A percentile compares a stretch with the other conserved stretches of the same genome.
phyloP scores from a whole-genome alignment of 208 protist species.

The Wallacemonas rigidus region DNA sequence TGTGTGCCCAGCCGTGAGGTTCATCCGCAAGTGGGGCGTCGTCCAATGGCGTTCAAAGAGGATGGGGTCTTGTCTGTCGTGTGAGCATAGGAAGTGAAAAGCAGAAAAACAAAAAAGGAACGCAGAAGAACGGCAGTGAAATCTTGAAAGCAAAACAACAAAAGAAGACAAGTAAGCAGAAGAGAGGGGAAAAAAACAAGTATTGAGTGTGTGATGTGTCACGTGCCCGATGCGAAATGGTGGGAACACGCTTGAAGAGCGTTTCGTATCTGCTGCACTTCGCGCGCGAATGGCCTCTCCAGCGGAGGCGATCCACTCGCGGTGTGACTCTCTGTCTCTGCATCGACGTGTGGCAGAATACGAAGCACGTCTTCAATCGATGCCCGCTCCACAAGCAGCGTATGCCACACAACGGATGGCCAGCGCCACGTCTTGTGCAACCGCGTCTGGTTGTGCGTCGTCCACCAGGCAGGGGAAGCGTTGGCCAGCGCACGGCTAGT shows the following conservation, averaged over 20 bases:
- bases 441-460: neutral
- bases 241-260: neutral
- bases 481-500: no score
- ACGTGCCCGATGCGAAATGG: neutral
- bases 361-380: neutral
- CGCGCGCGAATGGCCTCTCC: neutral
- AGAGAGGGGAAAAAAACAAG: neutral
- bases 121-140: neutral
- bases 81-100: no score
- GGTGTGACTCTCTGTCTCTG: neutral
- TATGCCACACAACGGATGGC: neutral
- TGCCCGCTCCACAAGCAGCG: neutral
- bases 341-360: neutral
- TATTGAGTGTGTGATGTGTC: neutral
- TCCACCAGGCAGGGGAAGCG: neutral
- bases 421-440: neutral
- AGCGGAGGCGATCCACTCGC: no score
- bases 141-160: neutral
- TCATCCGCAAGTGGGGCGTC: no score
- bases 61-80: no score
- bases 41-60: no score
- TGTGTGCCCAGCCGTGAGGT: no score
- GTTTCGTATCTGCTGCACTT: neutral
- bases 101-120: no score
- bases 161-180: slow-evolving; percentile 4